Conservation (phyloP, 2,329 filamentous ascomycete genomes). For the Lachnellula hyalina region DNA sequence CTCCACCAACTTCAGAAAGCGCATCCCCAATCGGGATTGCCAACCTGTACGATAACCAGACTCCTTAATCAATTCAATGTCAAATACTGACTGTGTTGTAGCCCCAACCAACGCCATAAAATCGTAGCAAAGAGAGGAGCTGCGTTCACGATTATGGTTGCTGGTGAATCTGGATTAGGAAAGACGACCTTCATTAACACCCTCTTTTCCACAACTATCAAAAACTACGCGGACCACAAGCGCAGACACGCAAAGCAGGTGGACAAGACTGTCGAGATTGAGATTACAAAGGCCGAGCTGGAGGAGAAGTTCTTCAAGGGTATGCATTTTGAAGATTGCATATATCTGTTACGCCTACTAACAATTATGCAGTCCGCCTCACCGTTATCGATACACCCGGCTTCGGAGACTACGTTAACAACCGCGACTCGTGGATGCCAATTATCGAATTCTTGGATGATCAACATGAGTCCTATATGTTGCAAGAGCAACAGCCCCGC, state of each 20-base stretch:
- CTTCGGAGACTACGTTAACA: conserved; percentile 99
- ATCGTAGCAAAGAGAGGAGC: conserved; percentile 81
- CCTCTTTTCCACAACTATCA: conserved; percentile 99
- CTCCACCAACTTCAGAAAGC: conserved; percentile 52
- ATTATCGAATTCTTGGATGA: conserved; percentile 99
- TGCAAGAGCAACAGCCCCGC: conserved; percentile 98
- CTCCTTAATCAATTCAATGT: too few species aligned
- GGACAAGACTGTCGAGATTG: conserved; percentile 99
- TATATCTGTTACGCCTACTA: conserved; percentile 7
- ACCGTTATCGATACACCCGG: conserved; percentile 99
- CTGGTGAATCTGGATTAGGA: conserved; percentile 95
- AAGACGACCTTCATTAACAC: conserved; percentile 99
- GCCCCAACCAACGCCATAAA: conserved; percentile 68
- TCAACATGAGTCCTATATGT: conserved; percentile 99
- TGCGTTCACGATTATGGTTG: conserved; percentile 99
- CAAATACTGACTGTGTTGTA: background rate
- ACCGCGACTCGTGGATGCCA: conserved; percentile 99
- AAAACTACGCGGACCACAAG: conserved; percentile 99
- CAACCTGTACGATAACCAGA: conserved; percentile 42
- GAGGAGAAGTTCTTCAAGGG: conserved; percentile 99
- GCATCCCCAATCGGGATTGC: conserved; percentile 68
- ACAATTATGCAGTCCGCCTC: conserved; percentile 67
- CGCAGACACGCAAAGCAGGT: conserved; percentile 98
- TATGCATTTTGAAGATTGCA: conserved; percentile 36
- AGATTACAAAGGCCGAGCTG: conserved; percentile 98